Conservation (phyloP, 768 basidiomycete genomes). For the Termitomyces sp. region DNA sequence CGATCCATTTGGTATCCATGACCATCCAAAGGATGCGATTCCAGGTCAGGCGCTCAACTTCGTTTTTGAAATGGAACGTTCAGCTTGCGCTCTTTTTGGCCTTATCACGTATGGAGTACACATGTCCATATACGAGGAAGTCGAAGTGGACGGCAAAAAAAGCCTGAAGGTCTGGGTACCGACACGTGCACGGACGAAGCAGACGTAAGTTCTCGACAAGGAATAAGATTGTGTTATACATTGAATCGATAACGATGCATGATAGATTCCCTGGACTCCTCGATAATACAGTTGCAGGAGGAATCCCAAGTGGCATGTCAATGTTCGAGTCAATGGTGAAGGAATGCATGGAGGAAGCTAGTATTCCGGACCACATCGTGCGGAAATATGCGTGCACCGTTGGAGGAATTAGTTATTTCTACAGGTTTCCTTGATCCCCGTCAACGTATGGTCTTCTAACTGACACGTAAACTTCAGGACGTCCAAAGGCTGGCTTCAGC, state of each 20-base stretch:
- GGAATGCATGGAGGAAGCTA: constrained; percentile 93
- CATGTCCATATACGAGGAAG: constrained; percentile 68
- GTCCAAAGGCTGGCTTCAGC: constrained; percentile 74
- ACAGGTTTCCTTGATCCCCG: constrained; percentile 36
- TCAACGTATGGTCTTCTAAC: neutral
- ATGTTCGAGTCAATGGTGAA: constrained; percentile 77
- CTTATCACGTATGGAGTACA: constrained; percentile 91
- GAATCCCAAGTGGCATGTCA: constrained; percentile 77
- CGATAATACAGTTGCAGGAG: constrained; percentile 92
- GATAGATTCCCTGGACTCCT: constrained; percentile 57
- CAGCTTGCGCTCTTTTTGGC: constrained; percentile 87
- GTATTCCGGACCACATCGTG: constrained; percentile 64
- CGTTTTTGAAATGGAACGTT: constrained; percentile 86
- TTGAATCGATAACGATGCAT: neutral
- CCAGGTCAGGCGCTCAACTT: constrained; percentile 46
- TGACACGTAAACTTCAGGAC: constrained; percentile 35
- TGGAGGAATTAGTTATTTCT: constrained; percentile 83
- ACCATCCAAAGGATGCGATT: constrained; percentile 35
- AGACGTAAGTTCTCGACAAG: constrained; percentile 55
- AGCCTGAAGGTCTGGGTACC: constrained; percentile 81
- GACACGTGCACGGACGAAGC: constrained; percentile 79
- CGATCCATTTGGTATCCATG: constrained; percentile 60
- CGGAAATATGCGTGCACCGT: constrained; percentile 51
- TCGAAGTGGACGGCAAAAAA: constrained; percentile 27
- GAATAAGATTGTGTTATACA: neutral